Evolutionary conservation across 2,329 filamentous ascomycete genomes (phyloP).

Genomic region (Talaromyces sp.): DNA sequence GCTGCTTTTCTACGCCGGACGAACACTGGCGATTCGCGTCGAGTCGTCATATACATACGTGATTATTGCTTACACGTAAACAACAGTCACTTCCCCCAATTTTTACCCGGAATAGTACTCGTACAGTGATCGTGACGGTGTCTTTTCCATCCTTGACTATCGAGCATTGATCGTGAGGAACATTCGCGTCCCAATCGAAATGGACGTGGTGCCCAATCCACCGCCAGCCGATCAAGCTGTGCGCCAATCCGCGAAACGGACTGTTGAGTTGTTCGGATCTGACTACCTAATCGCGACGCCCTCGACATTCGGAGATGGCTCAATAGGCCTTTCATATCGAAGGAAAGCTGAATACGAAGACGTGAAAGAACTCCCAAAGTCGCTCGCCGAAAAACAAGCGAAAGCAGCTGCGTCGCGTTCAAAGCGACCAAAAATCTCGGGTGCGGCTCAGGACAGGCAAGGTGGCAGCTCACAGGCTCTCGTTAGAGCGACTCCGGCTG

Average conservation of each 20-base stretch:
- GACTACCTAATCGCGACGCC: slow-evolving; percentile 43
- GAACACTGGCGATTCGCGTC: not conserved
- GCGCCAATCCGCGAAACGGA: slow-evolving; percentile 41
- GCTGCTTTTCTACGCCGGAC: not conserved
- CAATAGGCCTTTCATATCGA: slow-evolving; percentile 43
- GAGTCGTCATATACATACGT: not conserved
- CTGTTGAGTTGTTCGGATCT: slow-evolving; percentile 43
- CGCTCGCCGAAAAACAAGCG: slow-evolving; percentile 73
- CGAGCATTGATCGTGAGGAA: not conserved
- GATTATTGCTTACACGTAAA: not conserved
- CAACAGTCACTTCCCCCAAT: too few relatives aligned
- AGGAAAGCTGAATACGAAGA: slow-evolving; percentile 65
- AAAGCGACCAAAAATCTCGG: slow-evolving; percentile 53
- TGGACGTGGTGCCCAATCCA: slow-evolving; percentile 1
- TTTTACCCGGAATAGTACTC: not conserved
- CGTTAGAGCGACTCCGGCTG: slow-evolving; percentile 35
- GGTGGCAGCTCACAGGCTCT: slow-evolving; percentile 54
- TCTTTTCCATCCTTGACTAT: not conserved
- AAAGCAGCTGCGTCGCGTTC: slow-evolving; percentile 57
- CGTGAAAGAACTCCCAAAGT: slow-evolving; percentile 70
- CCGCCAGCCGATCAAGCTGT: slow-evolving; percentile 32
- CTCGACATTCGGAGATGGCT: slow-evolving; percentile 39
- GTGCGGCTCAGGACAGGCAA: slow-evolving; percentile 36
- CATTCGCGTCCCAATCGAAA: not conserved
- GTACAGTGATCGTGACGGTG: not conserved